Percentiles rank a stretch among this genome's conserved stretches.
Conservation (phyloP, 1,284 basidiomycete species). For the Coniferiporia weirii region DNA sequence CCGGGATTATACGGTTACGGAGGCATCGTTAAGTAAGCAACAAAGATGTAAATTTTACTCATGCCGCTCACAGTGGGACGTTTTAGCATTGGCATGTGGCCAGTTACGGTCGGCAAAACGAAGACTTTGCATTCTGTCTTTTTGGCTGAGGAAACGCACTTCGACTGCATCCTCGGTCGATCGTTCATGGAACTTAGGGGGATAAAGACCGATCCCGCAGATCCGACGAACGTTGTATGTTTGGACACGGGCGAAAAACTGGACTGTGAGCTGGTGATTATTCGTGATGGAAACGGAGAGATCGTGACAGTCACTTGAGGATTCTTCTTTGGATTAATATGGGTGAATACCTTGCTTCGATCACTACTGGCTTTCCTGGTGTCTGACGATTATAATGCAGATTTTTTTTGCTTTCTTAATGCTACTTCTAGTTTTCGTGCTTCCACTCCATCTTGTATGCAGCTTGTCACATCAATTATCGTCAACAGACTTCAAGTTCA, state of each 20-base stretch:
- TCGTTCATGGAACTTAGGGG: conserved; percentile 91
- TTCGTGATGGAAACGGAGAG: conserved; percentile 82
- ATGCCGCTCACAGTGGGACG: not conserved
- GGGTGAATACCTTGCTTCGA: not conserved
- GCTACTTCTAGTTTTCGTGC: too few species aligned
- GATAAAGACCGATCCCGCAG: conserved; percentile 75
- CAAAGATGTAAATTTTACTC: not conserved
- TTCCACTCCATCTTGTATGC: too few species aligned
- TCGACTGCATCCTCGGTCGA: conserved; percentile 92
- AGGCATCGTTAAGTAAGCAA: conserved; percentile 62
- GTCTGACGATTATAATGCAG: not conserved
- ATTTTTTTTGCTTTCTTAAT: too few species aligned
- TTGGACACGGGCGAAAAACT: conserved; percentile 94
- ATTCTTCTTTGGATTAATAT: not conserved
- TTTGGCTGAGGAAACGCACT: conserved; percentile 92
- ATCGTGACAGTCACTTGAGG: conserved; percentile 78
- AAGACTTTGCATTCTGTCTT: conserved; percentile 54
- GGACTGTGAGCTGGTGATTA: conserved; percentile 85
- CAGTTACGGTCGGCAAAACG: conserved; percentile 53
- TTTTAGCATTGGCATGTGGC: conserved; percentile 67
- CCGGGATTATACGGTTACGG: conserved; percentile 84
- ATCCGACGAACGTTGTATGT: conserved; percentile 89
- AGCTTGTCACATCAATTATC: too few species aligned
- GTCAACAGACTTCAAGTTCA: too few species aligned
- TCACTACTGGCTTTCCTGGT: not conserved